Conservation (phyloP, 75 land plant genomes). For the Pseudotsuga menziesii region DNA sequence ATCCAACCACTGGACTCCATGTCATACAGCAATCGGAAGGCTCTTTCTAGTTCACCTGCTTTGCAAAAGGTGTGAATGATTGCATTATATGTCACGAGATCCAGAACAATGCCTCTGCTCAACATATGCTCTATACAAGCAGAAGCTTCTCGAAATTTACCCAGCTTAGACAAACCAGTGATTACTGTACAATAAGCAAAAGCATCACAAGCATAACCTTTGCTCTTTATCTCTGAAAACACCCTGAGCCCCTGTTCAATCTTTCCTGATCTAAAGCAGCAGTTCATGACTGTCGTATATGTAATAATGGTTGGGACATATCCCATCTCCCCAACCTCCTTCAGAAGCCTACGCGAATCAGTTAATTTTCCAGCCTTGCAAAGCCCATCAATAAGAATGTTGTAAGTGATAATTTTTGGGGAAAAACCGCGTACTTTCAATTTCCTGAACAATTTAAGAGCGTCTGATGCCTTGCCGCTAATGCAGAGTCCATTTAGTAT, state of each 20-base stretch:
- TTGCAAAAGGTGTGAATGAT: conserved; percentile 45
- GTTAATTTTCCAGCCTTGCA: conserved; percentile 34
- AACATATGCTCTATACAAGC: conserved; percentile 29
- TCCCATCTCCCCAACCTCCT: conserved; percentile 35
- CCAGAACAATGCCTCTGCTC: conserved; percentile 24
- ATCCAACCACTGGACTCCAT: conserved; percentile 35
- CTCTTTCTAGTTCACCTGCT: conserved; percentile 39
- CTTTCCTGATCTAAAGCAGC: conserved; percentile 33
- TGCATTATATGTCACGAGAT: conserved; percentile 63
- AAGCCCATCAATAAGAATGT: conserved; percentile 55
- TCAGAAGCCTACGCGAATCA: conserved; percentile 29
- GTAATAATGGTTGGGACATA: conserved; percentile 38
- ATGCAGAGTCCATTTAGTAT: conserved; percentile 54
- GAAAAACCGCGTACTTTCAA: conserved; percentile 30
- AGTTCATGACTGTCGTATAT: conserved; percentile 58
- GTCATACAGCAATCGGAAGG: conserved; percentile 40
- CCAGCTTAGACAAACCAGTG: conserved; percentile 39
- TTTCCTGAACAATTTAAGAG: conserved; percentile 42
- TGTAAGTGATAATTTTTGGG: conserved; percentile 48
- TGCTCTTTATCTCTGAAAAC: conserved; percentile 41
- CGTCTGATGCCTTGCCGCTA: conserved; percentile 37
- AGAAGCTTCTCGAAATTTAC: conserved; percentile 39
- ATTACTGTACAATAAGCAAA: conserved; percentile 51
- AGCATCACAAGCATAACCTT: conserved; percentile 45
- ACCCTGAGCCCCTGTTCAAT: conserved; percentile 40